A percentile compares a stretch with the other conserved stretches of the same genome.
Evolutionary conservation across 805 yeast species (phyloP).

Genomic region (Lachancea sp.): DNA sequence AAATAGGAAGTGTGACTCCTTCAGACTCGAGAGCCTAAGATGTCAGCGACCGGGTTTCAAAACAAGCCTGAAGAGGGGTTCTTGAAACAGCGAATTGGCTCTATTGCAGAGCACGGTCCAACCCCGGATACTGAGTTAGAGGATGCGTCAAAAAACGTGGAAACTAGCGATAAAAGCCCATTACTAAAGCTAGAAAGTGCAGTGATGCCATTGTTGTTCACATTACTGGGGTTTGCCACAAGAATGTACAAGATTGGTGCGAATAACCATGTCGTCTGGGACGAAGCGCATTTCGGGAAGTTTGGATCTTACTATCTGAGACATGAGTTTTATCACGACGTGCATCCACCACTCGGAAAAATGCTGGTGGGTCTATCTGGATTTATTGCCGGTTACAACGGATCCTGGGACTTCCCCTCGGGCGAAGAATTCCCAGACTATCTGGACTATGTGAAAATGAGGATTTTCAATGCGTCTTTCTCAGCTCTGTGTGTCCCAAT

Average conservation of each 20-base stretch:
- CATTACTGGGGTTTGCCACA: conserved; percentile 44
- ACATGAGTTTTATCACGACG: conserved; percentile 79
- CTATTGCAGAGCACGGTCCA: conserved; percentile 7
- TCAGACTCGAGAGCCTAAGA: not conserved
- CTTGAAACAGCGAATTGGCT: conserved; percentile 11
- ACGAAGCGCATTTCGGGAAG: conserved; percentile 85
- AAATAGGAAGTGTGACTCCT: not conserved
- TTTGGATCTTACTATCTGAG: conserved; percentile 75
- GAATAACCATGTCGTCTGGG: conserved; percentile 69
- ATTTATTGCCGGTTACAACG: conserved; percentile 74
- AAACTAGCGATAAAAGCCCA: conserved; percentile 8
- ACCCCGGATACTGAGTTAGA: conserved; percentile 14
- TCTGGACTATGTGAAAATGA: conserved; percentile 56
- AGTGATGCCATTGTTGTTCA: conserved; percentile 40
- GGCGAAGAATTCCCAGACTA: conserved; percentile 60
- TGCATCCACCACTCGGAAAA: conserved; percentile 83
- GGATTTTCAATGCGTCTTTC: conserved; percentile 64
- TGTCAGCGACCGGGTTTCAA: conserved; percentile 21
- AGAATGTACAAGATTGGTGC: conserved; percentile 55
- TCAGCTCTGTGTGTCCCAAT: conserved; percentile 62
- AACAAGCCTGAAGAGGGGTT: conserved; percentile 12
- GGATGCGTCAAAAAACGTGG: conserved; percentile 16
- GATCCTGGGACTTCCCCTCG: conserved; percentile 65
- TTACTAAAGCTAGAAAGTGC: conserved; percentile 28
- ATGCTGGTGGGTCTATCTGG: conserved; percentile 76